Conservation (phyloP, 169 alveolate species). For the Eimeria falciformis region DNA sequence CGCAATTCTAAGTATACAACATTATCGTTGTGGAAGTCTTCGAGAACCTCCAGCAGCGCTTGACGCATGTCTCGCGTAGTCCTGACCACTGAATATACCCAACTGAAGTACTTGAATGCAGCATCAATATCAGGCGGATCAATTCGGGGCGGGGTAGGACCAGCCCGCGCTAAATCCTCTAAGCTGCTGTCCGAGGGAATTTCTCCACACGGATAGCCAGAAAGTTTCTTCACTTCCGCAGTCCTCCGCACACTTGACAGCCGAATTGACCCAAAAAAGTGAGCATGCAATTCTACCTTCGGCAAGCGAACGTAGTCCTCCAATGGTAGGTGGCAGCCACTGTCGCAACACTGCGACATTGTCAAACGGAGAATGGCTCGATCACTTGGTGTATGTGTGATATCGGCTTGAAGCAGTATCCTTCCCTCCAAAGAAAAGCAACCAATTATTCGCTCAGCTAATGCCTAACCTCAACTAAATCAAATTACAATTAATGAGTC, state of each 20-base stretch:
- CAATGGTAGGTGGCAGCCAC: no score
- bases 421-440: no score
- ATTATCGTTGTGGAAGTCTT: conserved; percentile 33
- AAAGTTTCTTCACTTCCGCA: not conserved
- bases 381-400: no score
- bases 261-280: conserved; percentile 51
- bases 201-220: not conserved
- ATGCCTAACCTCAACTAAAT: no score
- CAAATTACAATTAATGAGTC: no score
- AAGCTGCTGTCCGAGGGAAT: not conserved
- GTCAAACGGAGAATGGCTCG: no score
- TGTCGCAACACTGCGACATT: no score
- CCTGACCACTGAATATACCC: not conserved
- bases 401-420: no score
- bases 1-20: conserved; percentile 51
- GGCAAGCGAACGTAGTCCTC: not conserved
- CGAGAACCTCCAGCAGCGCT: conserved; percentile 38
- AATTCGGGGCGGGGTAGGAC: not conserved
- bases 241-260: not conserved
- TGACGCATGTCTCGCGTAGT: not conserved
- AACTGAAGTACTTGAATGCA: conserved; percentile 32
- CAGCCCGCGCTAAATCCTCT: not conserved
- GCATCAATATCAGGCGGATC: not conserved
- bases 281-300: conserved; percentile 57
- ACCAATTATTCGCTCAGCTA: no score